phyloP scores from a whole-genome alignment of 805 yeast genomes.

The Metschnikowia hibisci region DNA sequence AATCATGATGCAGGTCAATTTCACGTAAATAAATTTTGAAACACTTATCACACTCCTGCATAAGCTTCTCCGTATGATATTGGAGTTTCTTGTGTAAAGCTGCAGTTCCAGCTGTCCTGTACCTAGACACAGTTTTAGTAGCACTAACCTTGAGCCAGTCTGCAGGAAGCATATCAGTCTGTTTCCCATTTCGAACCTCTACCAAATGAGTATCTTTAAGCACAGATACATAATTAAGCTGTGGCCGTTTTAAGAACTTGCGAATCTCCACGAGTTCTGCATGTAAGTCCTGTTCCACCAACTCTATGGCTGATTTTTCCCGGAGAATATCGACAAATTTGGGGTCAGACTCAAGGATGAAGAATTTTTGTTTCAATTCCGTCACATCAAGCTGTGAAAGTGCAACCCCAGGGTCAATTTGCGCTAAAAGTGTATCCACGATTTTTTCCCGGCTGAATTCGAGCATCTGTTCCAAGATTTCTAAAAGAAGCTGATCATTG shows the following conservation, averaged over 20 bases:
- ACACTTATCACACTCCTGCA: conserved; percentile 43
- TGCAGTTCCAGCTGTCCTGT: conserved; percentile 57
- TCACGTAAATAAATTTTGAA: conserved; percentile 39
- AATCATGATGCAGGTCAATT: conserved; percentile 31
- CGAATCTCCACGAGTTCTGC: conserved; percentile 51
- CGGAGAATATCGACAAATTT: conserved; percentile 36
- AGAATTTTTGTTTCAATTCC: conserved; percentile 44
- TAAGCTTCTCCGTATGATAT: conserved; percentile 55
- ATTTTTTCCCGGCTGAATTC: conserved; percentile 26
- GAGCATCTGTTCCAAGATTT: conserved; percentile 37
- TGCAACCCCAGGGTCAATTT: conserved; percentile 54
- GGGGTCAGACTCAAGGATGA: conserved; percentile 31
- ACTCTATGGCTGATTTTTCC: conserved; percentile 36
- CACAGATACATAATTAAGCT: conserved; percentile 51
- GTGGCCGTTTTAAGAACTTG: conserved; percentile 49
- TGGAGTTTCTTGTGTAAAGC: conserved; percentile 51
- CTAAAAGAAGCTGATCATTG: conserved; percentile 31
- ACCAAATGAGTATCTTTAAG: conserved; percentile 68
- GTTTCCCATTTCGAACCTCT: conserved; percentile 62
- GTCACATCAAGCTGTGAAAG: conserved; percentile 44
- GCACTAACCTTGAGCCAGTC: conserved; percentile 78
- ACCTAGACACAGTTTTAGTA: conserved; percentile 66
- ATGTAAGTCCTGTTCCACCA: conserved; percentile 45
- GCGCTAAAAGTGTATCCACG: conserved; percentile 35
- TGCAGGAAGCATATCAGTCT: conserved; percentile 55